These are phyloP conservation scores for Coleophoma crateriformis DNA, from an alignment of 2,329 filamentous ascomycete genomes.

Conservation along the genomic window DNA sequence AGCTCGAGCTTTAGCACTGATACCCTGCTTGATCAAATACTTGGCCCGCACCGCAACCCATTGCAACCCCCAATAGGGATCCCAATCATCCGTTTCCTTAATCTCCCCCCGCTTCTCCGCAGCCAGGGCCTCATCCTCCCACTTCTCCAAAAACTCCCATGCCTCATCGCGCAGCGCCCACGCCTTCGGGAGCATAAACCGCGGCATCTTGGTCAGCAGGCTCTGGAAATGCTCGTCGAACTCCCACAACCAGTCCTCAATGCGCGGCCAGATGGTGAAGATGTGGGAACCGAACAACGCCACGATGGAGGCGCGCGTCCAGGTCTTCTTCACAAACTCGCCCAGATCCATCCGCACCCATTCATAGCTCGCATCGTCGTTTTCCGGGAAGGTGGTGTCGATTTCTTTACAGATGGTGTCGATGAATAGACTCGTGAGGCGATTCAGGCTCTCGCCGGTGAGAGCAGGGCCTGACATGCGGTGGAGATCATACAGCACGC, in stretches of 20 bases:
- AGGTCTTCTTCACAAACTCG: slow-evolving; percentile 11
- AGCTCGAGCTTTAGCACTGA: slow-evolving; percentile 7
- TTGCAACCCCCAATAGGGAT: slow-evolving; percentile 9
- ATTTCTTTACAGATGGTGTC: slow-evolving; percentile 10
- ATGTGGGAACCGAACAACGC: slow-evolving; percentile 15
- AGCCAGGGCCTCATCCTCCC: slow-evolving; percentile 8
- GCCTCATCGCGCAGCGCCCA: slow-evolving; percentile 8
- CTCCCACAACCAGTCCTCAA: slow-evolving; percentile 14
- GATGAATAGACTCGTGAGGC: slow-evolving; percentile 11
- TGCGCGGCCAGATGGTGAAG: slow-evolving; percentile 13
- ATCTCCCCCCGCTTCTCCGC: slow-evolving; percentile 5
- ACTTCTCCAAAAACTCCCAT: slow-evolving; percentile 5
- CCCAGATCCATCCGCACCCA: slow-evolving; percentile 16
- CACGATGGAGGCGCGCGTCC: slow-evolving; percentile 13
- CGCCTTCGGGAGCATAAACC: slow-evolving; percentile 11
- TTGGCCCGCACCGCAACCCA: slow-evolving; percentile 4
- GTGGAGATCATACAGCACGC: slow-evolving; percentile 10
- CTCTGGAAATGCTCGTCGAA: slow-evolving; percentile 13
- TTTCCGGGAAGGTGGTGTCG: slow-evolving; percentile 12
- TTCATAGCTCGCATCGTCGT: slow-evolving; percentile 3
- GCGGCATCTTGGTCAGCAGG: slow-evolving; percentile 10
- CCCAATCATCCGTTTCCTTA: slow-evolving; percentile 5
- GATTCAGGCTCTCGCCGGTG: slow-evolving; percentile 5
- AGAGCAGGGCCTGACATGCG: slow-evolving; percentile 8
- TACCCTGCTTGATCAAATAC: slow-evolving; percentile 3